Conservation (phyloP, 345 rosid genomes). For the Melastoma malabathricum region DNA sequence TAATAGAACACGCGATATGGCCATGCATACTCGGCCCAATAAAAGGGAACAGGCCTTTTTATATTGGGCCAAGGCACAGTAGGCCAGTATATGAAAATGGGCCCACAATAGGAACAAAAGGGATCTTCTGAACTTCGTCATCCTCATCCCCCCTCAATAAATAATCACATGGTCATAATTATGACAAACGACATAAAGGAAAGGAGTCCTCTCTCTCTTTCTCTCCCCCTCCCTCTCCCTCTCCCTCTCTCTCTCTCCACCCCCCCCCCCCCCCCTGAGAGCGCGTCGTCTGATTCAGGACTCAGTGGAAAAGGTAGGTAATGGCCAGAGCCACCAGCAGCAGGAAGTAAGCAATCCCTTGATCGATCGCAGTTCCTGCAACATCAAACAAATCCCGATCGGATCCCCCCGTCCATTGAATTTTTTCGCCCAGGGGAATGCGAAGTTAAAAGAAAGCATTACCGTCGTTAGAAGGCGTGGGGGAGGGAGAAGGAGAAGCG, state of each 20-base stretch:
- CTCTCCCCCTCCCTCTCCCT: background rate
- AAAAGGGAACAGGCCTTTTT: no score
- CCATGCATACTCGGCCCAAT: no score
- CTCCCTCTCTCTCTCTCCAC: no score
- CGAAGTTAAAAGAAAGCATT: background rate
- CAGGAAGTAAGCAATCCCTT: constrained; percentile 17
- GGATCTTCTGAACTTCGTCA: no score
- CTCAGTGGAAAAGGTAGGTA: constrained; percentile 15
- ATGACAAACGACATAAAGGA: background rate
- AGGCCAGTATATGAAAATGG: no score
- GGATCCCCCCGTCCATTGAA: no score
- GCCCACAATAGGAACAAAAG: no score
- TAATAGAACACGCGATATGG: no score
- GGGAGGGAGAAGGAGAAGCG: constrained; percentile 23
- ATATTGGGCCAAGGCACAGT: no score
- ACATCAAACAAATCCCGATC: constrained; percentile 2
- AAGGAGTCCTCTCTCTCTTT: background rate
- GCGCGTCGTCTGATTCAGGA: no score
- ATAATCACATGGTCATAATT: background rate
- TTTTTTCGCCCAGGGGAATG: no score
- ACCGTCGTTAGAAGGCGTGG: constrained; percentile 32
- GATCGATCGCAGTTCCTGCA: constrained; percentile 20
- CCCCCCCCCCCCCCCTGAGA: no score
- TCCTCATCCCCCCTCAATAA: background rate
- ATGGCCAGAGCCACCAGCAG: constrained; percentile 13